Evolutionary conservation across 2,329 filamentous ascomycete species (phyloP).

Genomic region (Teratosphaeria destructans): DNA sequence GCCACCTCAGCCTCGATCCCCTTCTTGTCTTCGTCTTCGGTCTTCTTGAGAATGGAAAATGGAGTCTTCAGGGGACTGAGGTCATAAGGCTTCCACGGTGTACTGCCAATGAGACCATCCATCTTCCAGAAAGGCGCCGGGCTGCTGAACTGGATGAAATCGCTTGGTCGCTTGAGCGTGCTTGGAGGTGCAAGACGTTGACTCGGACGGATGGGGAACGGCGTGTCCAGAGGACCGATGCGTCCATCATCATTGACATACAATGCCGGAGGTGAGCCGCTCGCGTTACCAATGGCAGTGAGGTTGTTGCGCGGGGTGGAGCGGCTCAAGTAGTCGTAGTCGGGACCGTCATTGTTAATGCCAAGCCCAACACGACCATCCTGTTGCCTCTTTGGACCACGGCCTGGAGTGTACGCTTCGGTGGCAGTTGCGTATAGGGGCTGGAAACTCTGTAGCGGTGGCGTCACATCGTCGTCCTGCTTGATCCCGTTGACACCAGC

Average conservation of each 20-base stretch:
- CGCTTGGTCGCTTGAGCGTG: slow-evolving; percentile 69
- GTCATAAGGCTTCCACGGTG: slow-evolving; percentile 40
- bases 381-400: slow-evolving; percentile 34
- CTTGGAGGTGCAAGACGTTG: slow-evolving; percentile 69
- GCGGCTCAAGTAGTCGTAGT: slow-evolving; percentile 20
- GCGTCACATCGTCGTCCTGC: slow-evolving; percentile 27
- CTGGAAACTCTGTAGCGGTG: slow-evolving; percentile 30
- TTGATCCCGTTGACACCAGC: slow-evolving; percentile 34
- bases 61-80: slow-evolving; percentile 29
- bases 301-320: slow-evolving; percentile 26
- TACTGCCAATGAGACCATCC: slow-evolving; percentile 65
- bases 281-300: slow-evolving; percentile 26
- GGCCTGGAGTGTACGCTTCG: slow-evolving; percentile 45
- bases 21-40: slow-evolving; percentile 13
- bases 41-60: slow-evolving; percentile 23
- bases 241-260: slow-evolving; percentile 28
- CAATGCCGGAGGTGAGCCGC: slow-evolving; percentile 27
- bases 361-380: slow-evolving; percentile 20
- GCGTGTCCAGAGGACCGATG: slow-evolving; percentile 25
- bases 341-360: slow-evolving; percentile 20
- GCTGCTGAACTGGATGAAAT: slow-evolving; percentile 76
- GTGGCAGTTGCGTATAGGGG: slow-evolving; percentile 38
- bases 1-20: slow-evolving; percentile 7
- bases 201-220: slow-evolving; percentile 27
- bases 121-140: slow-evolving; percentile 86